phyloP scores from a whole-genome alignment of 2,329 filamentous ascomycete species.

The Verticillium alfalfae region DNA sequence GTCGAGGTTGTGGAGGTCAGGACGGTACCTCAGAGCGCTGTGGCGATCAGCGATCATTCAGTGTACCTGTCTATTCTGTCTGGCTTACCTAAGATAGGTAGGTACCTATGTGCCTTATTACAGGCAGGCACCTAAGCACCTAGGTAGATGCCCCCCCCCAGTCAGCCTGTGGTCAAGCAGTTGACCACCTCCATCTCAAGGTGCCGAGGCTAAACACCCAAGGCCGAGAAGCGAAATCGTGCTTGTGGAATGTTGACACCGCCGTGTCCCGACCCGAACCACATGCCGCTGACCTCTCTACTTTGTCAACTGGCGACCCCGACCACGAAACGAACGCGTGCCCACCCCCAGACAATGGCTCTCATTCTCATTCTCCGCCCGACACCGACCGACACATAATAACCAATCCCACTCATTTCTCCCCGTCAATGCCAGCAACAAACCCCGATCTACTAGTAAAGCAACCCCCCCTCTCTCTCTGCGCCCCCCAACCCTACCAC shows the following conservation, averaged over 20 bases:
- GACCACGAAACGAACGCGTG: constrained; percentile 12
- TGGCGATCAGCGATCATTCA: background rate
- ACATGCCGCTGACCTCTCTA: constrained; percentile 8
- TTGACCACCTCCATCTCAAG: constrained; percentile 1
- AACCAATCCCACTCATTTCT: constrained; percentile 9
- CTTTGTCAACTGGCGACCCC: constrained; percentile 4
- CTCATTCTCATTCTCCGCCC: constrained; percentile 10
- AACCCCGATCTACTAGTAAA: constrained; percentile 4
- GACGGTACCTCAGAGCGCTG: background rate
- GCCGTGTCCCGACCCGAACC: constrained; percentile 3
- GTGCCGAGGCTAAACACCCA: constrained; percentile 12
- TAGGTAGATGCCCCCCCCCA: background rate
- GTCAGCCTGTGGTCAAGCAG: background rate
- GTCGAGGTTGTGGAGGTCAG: background rate
- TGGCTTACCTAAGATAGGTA: no score
- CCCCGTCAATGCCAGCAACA: constrained; percentile 5
- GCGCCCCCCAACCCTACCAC: background rate
- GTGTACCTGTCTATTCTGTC: background rate
- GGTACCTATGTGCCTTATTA: no score
- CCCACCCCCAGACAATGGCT: constrained; percentile 8
- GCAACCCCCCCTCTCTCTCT: background rate
- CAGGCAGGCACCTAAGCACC: no score
- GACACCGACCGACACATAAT: constrained; percentile 8
- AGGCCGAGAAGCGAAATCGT: constrained; percentile 10
- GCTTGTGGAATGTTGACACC: constrained; percentile 1